These are phyloP conservation scores for Metschnikowia chrysomelidarum DNA, from an alignment of 805 yeast genomes.

Conservation along the genomic window DNA sequence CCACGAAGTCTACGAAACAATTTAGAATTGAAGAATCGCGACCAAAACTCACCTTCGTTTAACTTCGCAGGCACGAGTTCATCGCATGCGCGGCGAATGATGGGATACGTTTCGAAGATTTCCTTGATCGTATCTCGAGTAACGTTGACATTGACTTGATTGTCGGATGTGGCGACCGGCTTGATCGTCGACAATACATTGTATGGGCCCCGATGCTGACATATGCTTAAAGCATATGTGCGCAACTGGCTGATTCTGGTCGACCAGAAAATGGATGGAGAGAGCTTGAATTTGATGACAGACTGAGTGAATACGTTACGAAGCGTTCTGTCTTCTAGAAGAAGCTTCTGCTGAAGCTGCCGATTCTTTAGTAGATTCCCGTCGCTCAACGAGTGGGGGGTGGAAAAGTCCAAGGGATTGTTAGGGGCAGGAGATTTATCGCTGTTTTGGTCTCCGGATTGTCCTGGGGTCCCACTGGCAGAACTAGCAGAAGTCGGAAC, in stretches of 20 bases:
- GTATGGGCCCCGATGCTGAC: constrained; percentile 89
- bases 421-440: constrained; percentile 23
- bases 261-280: constrained; percentile 84
- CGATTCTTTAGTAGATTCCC: constrained; percentile 62
- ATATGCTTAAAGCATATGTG: constrained; percentile 78
- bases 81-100: constrained; percentile 81
- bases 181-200: constrained; percentile 91
- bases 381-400: constrained; percentile 33
- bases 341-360: constrained; percentile 73
- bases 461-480: constrained; percentile 12
- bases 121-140: constrained; percentile 88
- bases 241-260: constrained; percentile 76
- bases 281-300: constrained; percentile 72
- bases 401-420: constrained; percentile 21
- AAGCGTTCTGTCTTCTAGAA: constrained; percentile 65
- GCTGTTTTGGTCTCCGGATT: constrained; percentile 23
- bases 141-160: constrained; percentile 88
- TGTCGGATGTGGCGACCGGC: constrained; percentile 90
- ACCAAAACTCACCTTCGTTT: constrained; percentile 93
- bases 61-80: constrained; percentile 84
- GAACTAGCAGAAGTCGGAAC: constrained; percentile 6
- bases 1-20: constrained; percentile 86
- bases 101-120: constrained; percentile 89
- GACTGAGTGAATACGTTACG: constrained; percentile 82
- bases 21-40: constrained; percentile 88